Evolutionary conservation across 768 basidiomycete genomes (phyloP).

Genomic region (Arthromyces matolae): DNA sequence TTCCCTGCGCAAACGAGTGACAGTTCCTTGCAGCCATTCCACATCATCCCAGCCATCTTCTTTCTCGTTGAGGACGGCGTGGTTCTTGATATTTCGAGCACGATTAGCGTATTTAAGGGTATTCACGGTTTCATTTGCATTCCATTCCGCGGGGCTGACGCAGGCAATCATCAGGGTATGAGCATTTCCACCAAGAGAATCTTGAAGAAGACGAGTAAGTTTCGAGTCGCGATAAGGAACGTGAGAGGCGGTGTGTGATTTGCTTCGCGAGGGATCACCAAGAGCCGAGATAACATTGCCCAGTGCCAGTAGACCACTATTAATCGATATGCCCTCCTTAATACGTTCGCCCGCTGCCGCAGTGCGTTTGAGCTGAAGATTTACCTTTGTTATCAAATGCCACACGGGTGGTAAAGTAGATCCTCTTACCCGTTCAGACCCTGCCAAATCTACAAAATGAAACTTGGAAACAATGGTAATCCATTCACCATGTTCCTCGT

Average conservation of each 20-base stretch:
- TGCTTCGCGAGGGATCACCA: constrained; percentile 86
- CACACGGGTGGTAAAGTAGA: constrained; percentile 4
- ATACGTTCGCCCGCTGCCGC: constrained; percentile 94
- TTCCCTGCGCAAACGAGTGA: constrained; percentile 84
- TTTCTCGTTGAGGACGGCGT: constrained; percentile 85
- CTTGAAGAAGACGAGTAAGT: constrained; percentile 92
- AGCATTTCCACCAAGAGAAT: constrained; percentile 95
- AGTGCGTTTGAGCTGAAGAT: constrained; percentile 82
- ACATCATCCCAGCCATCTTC: constrained; percentile 99
- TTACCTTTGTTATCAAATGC: constrained; percentile 13
- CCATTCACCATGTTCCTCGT: constrained; percentile 79
- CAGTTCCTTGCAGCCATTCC: constrained; percentile 89
- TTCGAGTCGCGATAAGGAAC: constrained; percentile 98
- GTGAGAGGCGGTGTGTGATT: constrained; percentile 81
- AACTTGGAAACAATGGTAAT: constrained; percentile 91
- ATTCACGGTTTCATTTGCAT: constrained; percentile 89
- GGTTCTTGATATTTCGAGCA: constrained; percentile 95
- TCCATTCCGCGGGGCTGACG: constrained; percentile 94
- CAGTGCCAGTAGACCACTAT: constrained; percentile 91
- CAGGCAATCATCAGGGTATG: constrained; percentile 99
- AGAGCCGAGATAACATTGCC: constrained; percentile 99
- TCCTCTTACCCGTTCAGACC: constrained; percentile 81
- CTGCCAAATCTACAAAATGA: constrained; percentile 97
- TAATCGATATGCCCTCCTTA: constrained; percentile 99
- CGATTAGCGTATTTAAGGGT: constrained; percentile 97